Conservation (phyloP, 169 alveolate species). For the Plasmodium vivax region DNA sequence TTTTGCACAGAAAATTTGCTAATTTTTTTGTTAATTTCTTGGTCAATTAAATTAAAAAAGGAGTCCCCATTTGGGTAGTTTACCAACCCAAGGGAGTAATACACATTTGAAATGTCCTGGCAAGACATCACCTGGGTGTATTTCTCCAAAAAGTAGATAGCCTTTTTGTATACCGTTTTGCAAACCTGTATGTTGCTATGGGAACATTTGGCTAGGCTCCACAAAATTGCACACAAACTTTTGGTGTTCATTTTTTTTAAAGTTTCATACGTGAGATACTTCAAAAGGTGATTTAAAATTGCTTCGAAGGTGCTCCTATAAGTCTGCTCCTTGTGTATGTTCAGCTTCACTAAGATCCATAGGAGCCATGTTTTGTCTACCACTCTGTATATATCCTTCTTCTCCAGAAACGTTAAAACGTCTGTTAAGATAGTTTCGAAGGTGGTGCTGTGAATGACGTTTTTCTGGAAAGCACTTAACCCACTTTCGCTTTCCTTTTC, state of each 20-base stretch:
- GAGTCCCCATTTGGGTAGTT: constrained; percentile 12
- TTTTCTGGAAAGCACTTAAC: constrained; percentile 5
- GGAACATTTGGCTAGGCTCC: constrained; percentile 67
- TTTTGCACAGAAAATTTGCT: constrained; percentile 52
- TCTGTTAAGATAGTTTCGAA: constrained; percentile 50
- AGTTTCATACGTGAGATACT: constrained; percentile 28
- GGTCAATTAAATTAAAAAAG: constrained; percentile 34
- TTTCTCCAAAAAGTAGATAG: constrained; percentile 37
- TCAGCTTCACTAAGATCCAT: constrained; percentile 48
- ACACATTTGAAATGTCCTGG: constrained; percentile 48
- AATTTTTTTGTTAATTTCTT: constrained; percentile 57
- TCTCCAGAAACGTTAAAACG: constrained; percentile 27
- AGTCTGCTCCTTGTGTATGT: constrained; percentile 63
- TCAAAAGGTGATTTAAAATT: constrained; percentile 10
- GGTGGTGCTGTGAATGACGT: constrained; percentile 12
- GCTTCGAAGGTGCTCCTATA: constrained; percentile 19
- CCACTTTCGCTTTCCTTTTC: constrained; percentile 31
- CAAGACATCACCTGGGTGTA: constrained; percentile 33
- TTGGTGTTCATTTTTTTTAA: constrained; percentile 64
- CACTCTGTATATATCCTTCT: constrained; percentile 60
- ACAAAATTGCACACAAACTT: constrained; percentile 71
- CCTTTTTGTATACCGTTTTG: constrained; percentile 19
- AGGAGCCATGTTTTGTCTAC: constrained; percentile 71
- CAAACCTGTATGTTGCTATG: constrained; percentile 7
- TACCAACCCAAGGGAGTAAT: constrained; percentile 42